Conservation (phyloP, 345 rosid species). For the Combretum micranthum region DNA sequence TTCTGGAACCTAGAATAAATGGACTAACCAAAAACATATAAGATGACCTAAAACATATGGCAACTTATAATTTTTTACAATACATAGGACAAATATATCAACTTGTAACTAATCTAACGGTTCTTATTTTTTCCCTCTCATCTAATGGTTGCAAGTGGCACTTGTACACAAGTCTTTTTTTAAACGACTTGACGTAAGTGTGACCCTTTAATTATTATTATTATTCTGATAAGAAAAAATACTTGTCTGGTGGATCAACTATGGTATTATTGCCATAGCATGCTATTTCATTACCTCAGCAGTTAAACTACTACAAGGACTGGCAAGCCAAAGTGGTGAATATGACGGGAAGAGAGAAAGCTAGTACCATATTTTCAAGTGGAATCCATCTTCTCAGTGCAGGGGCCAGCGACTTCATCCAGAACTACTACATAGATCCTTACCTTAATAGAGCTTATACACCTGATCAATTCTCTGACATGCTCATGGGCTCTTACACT, state of each 20-base stretch:
- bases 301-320: constrained; percentile 63
- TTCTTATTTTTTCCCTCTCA: too few species aligned
- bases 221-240: background rate
- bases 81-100: too few species aligned
- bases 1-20: too few species aligned
- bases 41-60: too few species aligned
- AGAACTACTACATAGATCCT: constrained; percentile 80
- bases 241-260: constrained; percentile 7
- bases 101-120: too few species aligned
- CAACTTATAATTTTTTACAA: too few species aligned
- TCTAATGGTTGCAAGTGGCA: too few species aligned
- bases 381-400: constrained; percentile 79
- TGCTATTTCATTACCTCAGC: constrained; percentile 61
- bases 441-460: constrained; percentile 42
- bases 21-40: too few species aligned
- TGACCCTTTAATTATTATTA: too few species aligned
- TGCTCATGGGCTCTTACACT: constrained; percentile 60
- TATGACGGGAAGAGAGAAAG: constrained; percentile 45
- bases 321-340: constrained; percentile 54
- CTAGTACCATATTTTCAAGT: constrained; percentile 40
- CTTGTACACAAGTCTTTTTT: too few species aligned
- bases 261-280: constrained; percentile 32
- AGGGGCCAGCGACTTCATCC: constrained; percentile 86
- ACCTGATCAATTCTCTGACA: constrained; percentile 52
- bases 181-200: too few species aligned